Percentiles rank a stretch among this genome's conserved stretches.
Evolutionary conservation across 2,329 filamentous ascomycete species (phyloP).

Genomic region (Coleophoma cylindrospora): DNA sequence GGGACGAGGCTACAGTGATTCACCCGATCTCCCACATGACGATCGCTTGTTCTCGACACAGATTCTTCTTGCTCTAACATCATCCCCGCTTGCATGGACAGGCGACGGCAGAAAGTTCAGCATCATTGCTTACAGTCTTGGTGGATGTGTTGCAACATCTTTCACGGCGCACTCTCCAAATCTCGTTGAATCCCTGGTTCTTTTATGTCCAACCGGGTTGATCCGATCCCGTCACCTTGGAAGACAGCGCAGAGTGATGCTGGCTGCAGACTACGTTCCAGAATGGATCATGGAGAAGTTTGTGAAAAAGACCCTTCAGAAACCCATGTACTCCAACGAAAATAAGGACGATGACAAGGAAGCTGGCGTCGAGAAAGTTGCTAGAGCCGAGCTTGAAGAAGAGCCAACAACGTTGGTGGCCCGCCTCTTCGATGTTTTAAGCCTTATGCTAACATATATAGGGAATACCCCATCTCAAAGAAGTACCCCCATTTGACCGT

Average conservation of each 20-base stretch:
- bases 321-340: neutral
- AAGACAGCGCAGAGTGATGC: neutral
- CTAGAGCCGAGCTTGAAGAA: neutral
- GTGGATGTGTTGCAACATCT: conserved; percentile 64
- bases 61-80: conserved; percentile 56
- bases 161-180: conserved; percentile 66
- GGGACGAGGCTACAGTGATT: conserved; percentile 73
- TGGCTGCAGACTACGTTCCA: neutral
- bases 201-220: conserved; percentile 74
- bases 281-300: neutral
- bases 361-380: neutral
- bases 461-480: neutral
- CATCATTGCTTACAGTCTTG: conserved; percentile 72
- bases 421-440: neutral
- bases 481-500: conserved; percentile 3
- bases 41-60: conserved; percentile 57
- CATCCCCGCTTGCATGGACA: conserved; percentile 52
- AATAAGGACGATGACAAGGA: neutral
- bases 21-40: conserved; percentile 50
- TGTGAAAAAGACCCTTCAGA: neutral
- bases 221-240: conserved; percentile 50
- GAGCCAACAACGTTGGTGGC: neutral
- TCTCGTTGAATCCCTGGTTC: conserved; percentile 62
- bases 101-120: conserved; percentile 50
- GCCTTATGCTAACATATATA: neutral